These are phyloP conservation scores for Peterozyma toletana DNA, from an alignment of 805 yeast species.

Conservation along the genomic window DNA sequence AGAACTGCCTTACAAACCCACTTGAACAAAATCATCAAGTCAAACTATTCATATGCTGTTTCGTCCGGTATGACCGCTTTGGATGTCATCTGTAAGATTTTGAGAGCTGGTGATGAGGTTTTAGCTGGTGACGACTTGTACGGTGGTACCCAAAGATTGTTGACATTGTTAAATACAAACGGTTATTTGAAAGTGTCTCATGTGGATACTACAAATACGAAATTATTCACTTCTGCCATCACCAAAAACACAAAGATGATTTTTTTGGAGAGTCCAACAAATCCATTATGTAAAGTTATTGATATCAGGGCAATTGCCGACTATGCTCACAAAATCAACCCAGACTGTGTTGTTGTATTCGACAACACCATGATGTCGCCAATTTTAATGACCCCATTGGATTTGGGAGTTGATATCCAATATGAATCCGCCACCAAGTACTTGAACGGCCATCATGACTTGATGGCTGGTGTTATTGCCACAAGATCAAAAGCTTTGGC, in stretches of 20 bases:
- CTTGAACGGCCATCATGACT: slow-evolving; percentile 90
- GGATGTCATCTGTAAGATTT: slow-evolving; percentile 72
- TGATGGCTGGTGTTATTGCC: slow-evolving; percentile 93
- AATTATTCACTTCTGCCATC: slow-evolving; percentile 49
- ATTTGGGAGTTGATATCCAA: slow-evolving; percentile 83
- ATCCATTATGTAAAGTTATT: slow-evolving; percentile 84
- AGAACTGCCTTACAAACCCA: slow-evolving; percentile 75
- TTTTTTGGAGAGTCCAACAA: slow-evolving; percentile 87
- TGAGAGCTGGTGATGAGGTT: slow-evolving; percentile 81
- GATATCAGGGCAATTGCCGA: slow-evolving; percentile 65
- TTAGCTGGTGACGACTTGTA: slow-evolving; percentile 92
- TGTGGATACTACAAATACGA: slow-evolving; percentile 73
- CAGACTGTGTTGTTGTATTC: slow-evolving; percentile 69
- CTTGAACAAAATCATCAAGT: slow-evolving; percentile 70
- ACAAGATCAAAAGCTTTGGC: slow-evolving; percentile 58
- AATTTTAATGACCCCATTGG: slow-evolving; percentile 73
- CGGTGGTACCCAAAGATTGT: slow-evolving; percentile 87
- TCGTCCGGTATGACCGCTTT: slow-evolving; percentile 91
- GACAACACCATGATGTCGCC: slow-evolving; percentile 99
- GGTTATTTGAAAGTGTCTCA: slow-evolving; percentile 64
- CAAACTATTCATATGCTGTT: slow-evolving; percentile 73
- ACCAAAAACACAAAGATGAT: slow-evolving; percentile 62
- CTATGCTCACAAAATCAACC: slow-evolving; percentile 60
- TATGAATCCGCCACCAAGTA: slow-evolving; percentile 94
- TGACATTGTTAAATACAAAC: slow-evolving; percentile 61